Base-by-base conservation (phyloP, 2,329 filamentous ascomycete genomes). In the Hypoxylon sp. region DNA sequence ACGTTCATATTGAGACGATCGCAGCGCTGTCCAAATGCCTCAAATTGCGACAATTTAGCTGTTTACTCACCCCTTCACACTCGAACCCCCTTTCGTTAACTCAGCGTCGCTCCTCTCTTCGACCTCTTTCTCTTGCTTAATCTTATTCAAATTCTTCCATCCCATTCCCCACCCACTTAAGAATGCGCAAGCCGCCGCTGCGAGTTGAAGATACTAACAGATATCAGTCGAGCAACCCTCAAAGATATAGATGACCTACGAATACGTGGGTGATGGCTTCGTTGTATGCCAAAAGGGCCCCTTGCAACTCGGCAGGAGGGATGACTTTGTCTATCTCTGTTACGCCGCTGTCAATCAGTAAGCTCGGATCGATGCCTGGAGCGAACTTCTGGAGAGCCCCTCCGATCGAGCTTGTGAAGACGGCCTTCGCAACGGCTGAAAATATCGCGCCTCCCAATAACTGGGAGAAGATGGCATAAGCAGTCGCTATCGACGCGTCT, bases 401-500 rank as follows among this genome's bases (percentile, higher is more conserved):
- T 13, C 80, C 67, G 10, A 88, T 76, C 1, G 78, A 82, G 58
- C 86, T 85, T 39, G 80, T 80, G 72, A 89, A 87, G 50, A 87
- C 81, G 58, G 85, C 84, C 72, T 88, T 83, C 1, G 83, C 84
- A 24, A 88, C 79, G 0, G 80, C 80, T 32, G 87, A 80, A 46
- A 83, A 80, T 48, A 88, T 76, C 1, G 86, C 82, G 2, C 84
- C 84, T 13, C 85, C 85, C 0, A 88, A 78, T 2, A 80, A 81
- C 56, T 87, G 83, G 75, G 84, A 85, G 74, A 87, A 86, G 68
- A 85, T 80, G 29, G 82, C 74, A 29, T 82, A 78, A 3, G 78
- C 77, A 53, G 72, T 71, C 47, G 68, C 72, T 56, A 73, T 66
- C 13, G 75, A 72, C 7, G 74, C 64, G 37, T 77, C 72, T 11